Conservation (phyloP, 2,329 filamentous ascomycete genomes). For the Pestalotiopsis sp. region DNA sequence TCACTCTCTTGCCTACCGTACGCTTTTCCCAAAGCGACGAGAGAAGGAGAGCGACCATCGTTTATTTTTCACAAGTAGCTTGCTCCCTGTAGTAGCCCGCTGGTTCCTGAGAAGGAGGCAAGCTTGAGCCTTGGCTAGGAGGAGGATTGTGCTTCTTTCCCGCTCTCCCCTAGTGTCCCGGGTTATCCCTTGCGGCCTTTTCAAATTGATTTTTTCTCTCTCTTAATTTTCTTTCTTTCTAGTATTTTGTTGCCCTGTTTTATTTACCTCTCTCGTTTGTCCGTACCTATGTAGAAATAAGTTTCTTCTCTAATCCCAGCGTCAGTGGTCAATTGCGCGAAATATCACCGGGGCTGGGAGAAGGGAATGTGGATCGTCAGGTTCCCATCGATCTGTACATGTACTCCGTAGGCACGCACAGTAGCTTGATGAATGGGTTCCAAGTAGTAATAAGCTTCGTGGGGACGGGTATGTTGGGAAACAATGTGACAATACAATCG, state of each 20-base stretch:
- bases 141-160: no score
- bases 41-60: no score
- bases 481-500: background rate
- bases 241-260: background rate
- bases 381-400: background rate
- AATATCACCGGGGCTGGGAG: no score
- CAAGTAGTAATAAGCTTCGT: background rate
- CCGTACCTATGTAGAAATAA: background rate
- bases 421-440: background rate
- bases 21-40: no score
- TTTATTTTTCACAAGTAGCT: no score
- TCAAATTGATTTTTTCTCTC: background rate
- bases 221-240: background rate
- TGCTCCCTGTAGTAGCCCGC: no score
- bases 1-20: no score
- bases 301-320: background rate
- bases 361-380: background rate
- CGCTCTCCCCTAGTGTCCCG: background rate
- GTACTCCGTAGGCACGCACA: background rate
- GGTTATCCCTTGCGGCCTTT: background rate
- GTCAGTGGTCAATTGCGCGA: no score
- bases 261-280: background rate
- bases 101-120: no score
- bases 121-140: no score
- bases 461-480: background rate